Percentiles rank a stretch among this genome's conserved stretches.
Conservation (phyloP, 192 early-diverging fungal species). For the Phycomyces nitens region DNA sequence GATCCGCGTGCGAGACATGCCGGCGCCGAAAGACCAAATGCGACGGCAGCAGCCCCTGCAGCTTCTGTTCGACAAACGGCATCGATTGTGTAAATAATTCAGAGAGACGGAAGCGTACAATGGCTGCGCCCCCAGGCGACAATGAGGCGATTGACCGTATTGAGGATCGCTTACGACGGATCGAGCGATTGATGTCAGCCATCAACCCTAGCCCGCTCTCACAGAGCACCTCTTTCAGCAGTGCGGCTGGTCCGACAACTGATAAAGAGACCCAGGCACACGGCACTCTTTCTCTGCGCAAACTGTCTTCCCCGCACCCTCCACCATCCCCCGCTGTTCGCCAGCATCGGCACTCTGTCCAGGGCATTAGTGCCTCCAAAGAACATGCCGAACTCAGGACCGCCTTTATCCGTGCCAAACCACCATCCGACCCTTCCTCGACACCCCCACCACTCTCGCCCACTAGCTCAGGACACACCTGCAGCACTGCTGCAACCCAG, state of each 20-base stretch:
- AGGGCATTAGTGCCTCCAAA: conserved; percentile 18
- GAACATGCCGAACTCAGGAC: neutral
- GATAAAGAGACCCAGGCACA: conserved; percentile 1
- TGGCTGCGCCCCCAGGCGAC: conserved; percentile 6
- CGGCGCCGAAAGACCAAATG: conserved; percentile 40
- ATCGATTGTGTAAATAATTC: conserved; percentile 39
- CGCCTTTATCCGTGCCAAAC: neutral
- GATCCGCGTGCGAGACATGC: conserved; percentile 39
- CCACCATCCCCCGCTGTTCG: neutral
- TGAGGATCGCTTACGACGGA: conserved; percentile 30
- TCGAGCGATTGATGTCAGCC: conserved; percentile 33
- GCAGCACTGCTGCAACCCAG: neutral
- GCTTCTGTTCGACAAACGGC: conserved; percentile 31
- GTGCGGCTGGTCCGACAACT: too few species aligned
- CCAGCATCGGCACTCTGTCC: conserved; percentile 26
- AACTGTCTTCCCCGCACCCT: conserved; percentile 7
- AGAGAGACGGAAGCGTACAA: conserved; percentile 28
- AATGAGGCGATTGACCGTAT: conserved; percentile 35
- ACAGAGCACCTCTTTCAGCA: conserved; percentile 8
- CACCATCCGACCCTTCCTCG: neutral
- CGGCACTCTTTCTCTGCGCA: conserved; percentile 5
- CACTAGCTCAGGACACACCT: conserved; percentile 1
- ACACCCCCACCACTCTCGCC: neutral
- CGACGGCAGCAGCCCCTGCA: conserved; percentile 38
- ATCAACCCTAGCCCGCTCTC: conserved; percentile 23